Percentiles rank a stretch among this genome's conserved stretches.
These are phyloP conservation scores for Xylariaceae sp. DNA, from an alignment of 2,329 filamentous ascomycete genomes.

Conservation along the genomic window DNA sequence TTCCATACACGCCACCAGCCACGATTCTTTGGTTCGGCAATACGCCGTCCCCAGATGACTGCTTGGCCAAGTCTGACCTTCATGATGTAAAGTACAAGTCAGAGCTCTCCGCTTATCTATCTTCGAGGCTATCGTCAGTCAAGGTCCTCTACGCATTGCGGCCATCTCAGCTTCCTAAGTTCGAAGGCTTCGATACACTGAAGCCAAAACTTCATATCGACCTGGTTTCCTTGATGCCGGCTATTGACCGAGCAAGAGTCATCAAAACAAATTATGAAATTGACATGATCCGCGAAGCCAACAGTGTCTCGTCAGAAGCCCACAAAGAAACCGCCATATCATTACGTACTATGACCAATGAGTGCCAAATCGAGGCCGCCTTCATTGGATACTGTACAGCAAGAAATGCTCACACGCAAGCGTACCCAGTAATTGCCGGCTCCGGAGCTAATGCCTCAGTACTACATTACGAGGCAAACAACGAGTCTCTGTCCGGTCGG, in stretches of 20 bases:
- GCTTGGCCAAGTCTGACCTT: slow-evolving; percentile 59
- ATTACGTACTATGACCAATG: slow-evolving; percentile 62
- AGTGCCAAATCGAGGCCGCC: slow-evolving; percentile 77
- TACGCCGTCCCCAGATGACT: slow-evolving; percentile 57
- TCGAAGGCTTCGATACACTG: slow-evolving; percentile 21
- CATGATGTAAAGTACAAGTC: slow-evolving; percentile 62
- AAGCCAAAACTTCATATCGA: slow-evolving; percentile 38
- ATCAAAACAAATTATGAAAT: slow-evolving; percentile 86
- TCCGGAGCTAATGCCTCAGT: slow-evolving; percentile 78
- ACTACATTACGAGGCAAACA: slow-evolving; percentile 81
- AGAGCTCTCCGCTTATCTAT: slow-evolving; percentile 46
- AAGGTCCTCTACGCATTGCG: slow-evolving; percentile 42
- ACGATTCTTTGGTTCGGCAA: slow-evolving; percentile 61
- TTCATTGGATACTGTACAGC: slow-evolving; percentile 71
- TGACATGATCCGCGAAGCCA: slow-evolving; percentile 74
- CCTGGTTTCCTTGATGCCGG: slow-evolving; percentile 52
- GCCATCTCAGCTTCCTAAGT: slow-evolving; percentile 37
- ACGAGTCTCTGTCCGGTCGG: slow-evolving; percentile 63
- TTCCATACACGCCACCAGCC: slow-evolving; percentile 62
- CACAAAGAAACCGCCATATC: slow-evolving; percentile 68
- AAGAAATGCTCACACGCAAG: slow-evolving; percentile 68
- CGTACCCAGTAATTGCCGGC: slow-evolving; percentile 86
- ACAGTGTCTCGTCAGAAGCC: slow-evolving; percentile 71
- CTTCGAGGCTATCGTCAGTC: slow-evolving; percentile 37
- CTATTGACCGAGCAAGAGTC: slow-evolving; percentile 76